Base-by-base conservation (phyloP, 1,139 yeast genomes). In the Sugiyamaella xylanicola region DNA sequence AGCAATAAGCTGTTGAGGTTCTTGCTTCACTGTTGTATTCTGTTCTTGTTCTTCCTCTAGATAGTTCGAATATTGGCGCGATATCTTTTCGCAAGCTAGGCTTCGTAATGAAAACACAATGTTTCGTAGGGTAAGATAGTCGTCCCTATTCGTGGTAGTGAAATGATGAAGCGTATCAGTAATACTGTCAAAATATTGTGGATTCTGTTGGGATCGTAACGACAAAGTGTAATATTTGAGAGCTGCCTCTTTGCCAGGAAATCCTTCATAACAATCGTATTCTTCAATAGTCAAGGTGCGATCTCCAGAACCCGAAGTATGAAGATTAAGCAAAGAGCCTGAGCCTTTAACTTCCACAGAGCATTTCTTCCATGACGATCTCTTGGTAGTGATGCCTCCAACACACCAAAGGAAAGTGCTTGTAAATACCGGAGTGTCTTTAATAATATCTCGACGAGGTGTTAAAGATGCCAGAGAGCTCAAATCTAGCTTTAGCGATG, bases 371-470 rank as follows among this genome's bases (percentile, higher is more conserved):
- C 66, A 63, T 43, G 61, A 63, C 15, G 51, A 44, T 44, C 40
- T 36, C 27, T 50, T 37, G 8, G 25, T 4, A 27, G 27, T 41
- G 15, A 46, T 52, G 32, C 50, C 56, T 53, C 49, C 56, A 53
- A 43, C 56, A 35, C 42, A 53, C 56, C 55, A 61, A 29, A 48
- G 46, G n/a, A 53, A 53, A 25, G 55, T 37, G 21, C 60, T 57
- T 16, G 56, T 40, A 39, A 57, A 56, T 46, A 19, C 21, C n/a
- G 62, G 58, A 35, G 59, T 60, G 11, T 56, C 56, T 20, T 62
- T 64, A 40, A 68, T 53, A 55, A 70, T 60, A 56, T 69, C 73
- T 3, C 73, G 63, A 2, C 73, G 65, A 2, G 73, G 72, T 25
- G 64, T 65, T 20, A 70, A 59, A 22, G 65, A 66, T 17, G 73